phyloP scores from a whole-genome alignment of 768 basidiomycete species.

The Suillus hirtellus region DNA sequence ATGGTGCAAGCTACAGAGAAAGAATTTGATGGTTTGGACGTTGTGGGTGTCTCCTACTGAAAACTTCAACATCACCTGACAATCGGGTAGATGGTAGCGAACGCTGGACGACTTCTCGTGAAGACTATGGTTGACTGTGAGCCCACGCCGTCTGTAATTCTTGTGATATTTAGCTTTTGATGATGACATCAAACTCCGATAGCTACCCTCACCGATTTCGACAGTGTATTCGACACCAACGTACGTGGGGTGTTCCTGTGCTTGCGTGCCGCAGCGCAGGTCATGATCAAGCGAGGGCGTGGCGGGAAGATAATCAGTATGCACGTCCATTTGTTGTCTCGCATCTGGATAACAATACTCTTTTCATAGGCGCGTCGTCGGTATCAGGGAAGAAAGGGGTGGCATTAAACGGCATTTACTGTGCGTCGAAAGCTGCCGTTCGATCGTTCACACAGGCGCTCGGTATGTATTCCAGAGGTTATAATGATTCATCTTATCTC shows the following conservation, averaged over 20 bases:
- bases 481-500: background rate
- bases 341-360: background rate
- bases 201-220: slow-evolving; percentile 28
- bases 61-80: background rate
- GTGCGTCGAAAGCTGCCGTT: slow-evolving; percentile 11
- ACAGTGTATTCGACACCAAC: slow-evolving; percentile 35
- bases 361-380: slow-evolving; percentile 31
- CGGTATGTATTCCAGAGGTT: slow-evolving; percentile 3
- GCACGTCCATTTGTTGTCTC: background rate
- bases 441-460: slow-evolving; percentile 10
- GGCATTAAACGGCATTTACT: background rate
- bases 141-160: background rate
- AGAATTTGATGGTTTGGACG: slow-evolving; percentile 31
- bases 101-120: slow-evolving; percentile 5
- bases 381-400: slow-evolving; percentile 37
- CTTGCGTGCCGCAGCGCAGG: slow-evolving; percentile 42
- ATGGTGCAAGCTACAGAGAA: slow-evolving; percentile 29
- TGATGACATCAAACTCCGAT: background rate
- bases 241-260: slow-evolving; percentile 38
- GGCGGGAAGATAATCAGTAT: slow-evolving; percentile 45
- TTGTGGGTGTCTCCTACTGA: slow-evolving; percentile 22
- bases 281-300: slow-evolving; percentile 44
- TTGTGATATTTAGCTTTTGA: background rate
- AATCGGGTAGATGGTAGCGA: slow-evolving; percentile 8
- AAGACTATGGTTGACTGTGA: slow-evolving; percentile 5